Base-by-base conservation (phyloP, 169 alveolate genomes). In the Plasmodium ovale region DNA sequence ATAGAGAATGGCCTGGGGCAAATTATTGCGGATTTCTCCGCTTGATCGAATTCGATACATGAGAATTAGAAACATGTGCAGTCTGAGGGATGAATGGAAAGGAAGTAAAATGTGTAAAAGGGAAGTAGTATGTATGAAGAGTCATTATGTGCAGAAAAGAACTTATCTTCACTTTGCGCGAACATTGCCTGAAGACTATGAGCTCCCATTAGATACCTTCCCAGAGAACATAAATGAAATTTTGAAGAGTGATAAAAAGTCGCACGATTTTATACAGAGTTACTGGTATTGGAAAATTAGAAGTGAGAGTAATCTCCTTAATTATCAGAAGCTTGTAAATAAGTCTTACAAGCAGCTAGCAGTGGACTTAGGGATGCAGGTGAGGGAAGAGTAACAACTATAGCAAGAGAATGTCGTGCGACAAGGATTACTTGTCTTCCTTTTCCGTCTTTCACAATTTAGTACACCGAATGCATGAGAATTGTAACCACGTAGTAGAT, bases 341-440 rank as follows among this genome's bases (percentile, higher is more conserved):
- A 93, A 94, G 70, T 88, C 96, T 3, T 96, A 96, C 94, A 94
- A 94, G 89, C 98, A 96, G 92, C 92, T 96, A 56, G 97, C 97
- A 37, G 87, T 93, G 9, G 98, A 96, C 90, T 79, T 96, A 89
- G 98, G 98, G 37, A 87, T 95, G 95, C 96, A 92, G 73, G 88
- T 82, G 0, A n/a, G n/a, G n/a, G n/a, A n/a, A n/a, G n/a, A n/a
- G n/a, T n/a, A n/a, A n/a, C n/a, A n/a, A n/a, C n/a, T n/a, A n/a
- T n/a, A n/a, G n/a, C n/a, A n/a, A n/a, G n/a, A n/a, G n/a, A n/a
- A n/a, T n/a, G n/a, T n/a, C n/a, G n/a, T n/a, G n/a, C n/a, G n/a
- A n/a, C n/a, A n/a, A n/a, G n/a, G n/a, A n/a, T n/a, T n/a, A n/a
- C n/a, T n/a, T n/a, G n/a, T n/a, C n/a, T n/a, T n/a, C n/a, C n/a